Evolutionary conservation across 2,329 filamentous ascomycete genomes (phyloP).

Genomic region (Xylariaceae sp.): DNA sequence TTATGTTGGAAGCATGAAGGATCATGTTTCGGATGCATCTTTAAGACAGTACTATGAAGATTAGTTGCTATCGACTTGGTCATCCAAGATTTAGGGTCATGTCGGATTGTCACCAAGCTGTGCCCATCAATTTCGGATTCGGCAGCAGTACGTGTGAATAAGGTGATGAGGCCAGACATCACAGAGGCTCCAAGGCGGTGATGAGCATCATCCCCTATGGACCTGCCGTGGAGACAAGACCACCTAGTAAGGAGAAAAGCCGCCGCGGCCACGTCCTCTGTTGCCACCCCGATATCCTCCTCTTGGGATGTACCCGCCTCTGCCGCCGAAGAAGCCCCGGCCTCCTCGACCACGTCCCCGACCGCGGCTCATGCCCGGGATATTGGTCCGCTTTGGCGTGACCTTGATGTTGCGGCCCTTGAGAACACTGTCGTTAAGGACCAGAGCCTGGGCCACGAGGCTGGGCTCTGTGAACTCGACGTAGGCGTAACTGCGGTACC

Average conservation of each 20-base stretch:
- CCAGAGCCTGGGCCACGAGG: constrained; percentile 87
- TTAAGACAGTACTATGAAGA: no score
- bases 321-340: constrained; percentile 51
- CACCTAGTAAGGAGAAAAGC: constrained; percentile 60
- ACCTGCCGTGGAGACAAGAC: no score
- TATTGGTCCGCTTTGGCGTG: constrained; percentile 88
- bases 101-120: no score
- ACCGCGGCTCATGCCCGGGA: constrained; percentile 89
- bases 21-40: no score
- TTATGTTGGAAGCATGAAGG: no score
- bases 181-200: no score
- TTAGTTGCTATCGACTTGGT: no score
- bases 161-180: no score
- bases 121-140: no score
- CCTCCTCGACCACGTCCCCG: constrained; percentile 56
- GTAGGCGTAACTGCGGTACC: constrained; percentile 80
- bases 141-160: no score
- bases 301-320: constrained; percentile 47
- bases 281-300: constrained; percentile 61
- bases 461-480: constrained; percentile 96
- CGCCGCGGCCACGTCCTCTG: constrained; percentile 57
- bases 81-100: no score
- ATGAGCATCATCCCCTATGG: no score
- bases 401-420: constrained; percentile 96
- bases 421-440: constrained; percentile 95